These are phyloP conservation scores for Chalciporus pseudorubinellus DNA, from an alignment of 768 basidiomycete genomes.

Conservation along the genomic window DNA sequence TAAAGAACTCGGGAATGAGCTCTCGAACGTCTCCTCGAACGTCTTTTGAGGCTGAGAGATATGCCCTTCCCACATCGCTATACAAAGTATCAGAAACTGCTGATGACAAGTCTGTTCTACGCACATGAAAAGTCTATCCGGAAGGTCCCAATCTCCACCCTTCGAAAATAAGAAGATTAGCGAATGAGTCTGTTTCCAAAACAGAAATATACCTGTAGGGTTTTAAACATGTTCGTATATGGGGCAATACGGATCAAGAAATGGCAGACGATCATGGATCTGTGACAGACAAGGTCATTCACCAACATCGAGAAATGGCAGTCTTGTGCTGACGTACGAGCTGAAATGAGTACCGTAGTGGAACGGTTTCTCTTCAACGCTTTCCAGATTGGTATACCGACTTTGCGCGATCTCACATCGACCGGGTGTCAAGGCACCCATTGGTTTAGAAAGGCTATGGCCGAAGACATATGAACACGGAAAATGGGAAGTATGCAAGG, in stretches of 20 bases:
- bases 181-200: not conserved
- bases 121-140: conserved; percentile 81
- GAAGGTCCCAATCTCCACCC: conserved; percentile 95
- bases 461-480: not conserved
- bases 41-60: conserved; percentile 81
- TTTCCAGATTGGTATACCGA: conserved; percentile 70
- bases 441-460: conserved; percentile 76
- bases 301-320: not conserved
- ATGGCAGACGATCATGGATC: conserved; percentile 94
- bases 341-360: conserved; percentile 95
- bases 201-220: conserved; percentile 51
- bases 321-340: conserved; percentile 39
- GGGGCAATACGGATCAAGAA: conserved; percentile 88
- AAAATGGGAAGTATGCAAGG: not conserved
- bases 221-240: conserved; percentile 94
- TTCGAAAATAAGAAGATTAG: conserved; percentile 29
- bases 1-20: conserved; percentile 87
- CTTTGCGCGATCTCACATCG: conserved; percentile 73
- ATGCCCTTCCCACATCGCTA: conserved; percentile 78
- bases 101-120: conserved; percentile 9
- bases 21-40: conserved; percentile 94
- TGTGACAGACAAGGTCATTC: conserved; percentile 10
- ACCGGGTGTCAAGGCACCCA: conserved; percentile 82
- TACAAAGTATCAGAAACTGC: too few relatives aligned
- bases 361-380: conserved; percentile 85